Evolutionary conservation across 768 basidiomycete genomes (phyloP).

Genomic region (Lentinula detonsa): DNA sequence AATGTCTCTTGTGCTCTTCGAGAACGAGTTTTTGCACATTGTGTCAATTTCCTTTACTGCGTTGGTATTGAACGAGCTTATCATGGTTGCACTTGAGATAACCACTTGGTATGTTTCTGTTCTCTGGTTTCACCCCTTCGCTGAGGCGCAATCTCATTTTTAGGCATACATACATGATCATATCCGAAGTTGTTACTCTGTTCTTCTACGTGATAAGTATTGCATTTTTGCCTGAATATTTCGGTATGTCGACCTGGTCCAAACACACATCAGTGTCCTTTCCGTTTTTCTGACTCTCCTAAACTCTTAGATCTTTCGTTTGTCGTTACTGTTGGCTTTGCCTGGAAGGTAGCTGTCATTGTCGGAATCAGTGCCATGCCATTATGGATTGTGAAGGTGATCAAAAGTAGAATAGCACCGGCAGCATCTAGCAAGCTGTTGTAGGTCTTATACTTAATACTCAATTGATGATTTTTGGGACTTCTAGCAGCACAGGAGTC

Average conservation of each 20-base stretch:
- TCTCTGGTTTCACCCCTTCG: background rate
- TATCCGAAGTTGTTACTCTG: constrained; percentile 86
- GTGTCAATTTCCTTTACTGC: constrained; percentile 98
- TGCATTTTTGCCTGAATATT: constrained; percentile 92
- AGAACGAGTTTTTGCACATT: constrained; percentile 96
- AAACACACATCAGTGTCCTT: background rate
- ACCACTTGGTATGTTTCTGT: constrained; percentile 76
- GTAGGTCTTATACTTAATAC: constrained; percentile 28
- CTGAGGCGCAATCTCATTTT: background rate
- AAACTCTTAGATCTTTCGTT: constrained; percentile 74
- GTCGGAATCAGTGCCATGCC: constrained; percentile 93
- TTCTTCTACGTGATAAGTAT: constrained; percentile 88
- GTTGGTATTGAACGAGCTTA: constrained; percentile 91
- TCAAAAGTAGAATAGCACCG: constrained; percentile 82
- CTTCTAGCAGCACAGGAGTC: too few species aligned
- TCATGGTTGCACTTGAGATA: constrained; percentile 98
- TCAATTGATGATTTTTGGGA: too few species aligned
- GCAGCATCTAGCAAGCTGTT: constrained; percentile 90
- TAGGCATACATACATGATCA: constrained; percentile 94
- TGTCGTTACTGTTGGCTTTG: constrained; percentile 81
- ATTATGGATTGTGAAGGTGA: constrained; percentile 83
- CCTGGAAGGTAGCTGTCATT: constrained; percentile 93
- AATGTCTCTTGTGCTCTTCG: constrained; percentile 91
- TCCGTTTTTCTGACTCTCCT: background rate
- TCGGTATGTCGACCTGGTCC: constrained; percentile 54